Base-by-base conservation (phyloP, 441 rosid species). In the Syzygium syzygioides region DNA sequence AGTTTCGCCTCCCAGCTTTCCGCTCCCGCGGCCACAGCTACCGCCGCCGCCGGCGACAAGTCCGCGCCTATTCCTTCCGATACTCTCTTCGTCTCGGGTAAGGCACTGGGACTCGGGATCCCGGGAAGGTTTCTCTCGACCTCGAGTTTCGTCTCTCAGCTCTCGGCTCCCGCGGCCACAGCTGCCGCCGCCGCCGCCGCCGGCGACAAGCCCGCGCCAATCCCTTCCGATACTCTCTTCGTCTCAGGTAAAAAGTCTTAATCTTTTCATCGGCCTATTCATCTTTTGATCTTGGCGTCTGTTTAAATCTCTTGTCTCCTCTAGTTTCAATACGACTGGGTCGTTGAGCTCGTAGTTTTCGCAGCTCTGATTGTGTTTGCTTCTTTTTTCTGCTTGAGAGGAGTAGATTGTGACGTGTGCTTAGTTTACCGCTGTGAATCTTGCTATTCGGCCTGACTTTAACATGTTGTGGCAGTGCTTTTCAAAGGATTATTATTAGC, bases 161-260 rank as follows among this genome's bases (percentile, higher is more conserved):
- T 55, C 85, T 54, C 89, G 56, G 85, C 87, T 55, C 55, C 80
- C 5, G 13, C 56, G 19, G 87, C 87, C 7, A 62, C 90, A 1
- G 87, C 87, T 17, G 85, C 71, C 5, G 85, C 89, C 26, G 56
- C 79, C 59, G 54, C 87, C 53, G 85, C 66, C 30, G 86, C 90
- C 90, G 41, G 30, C n/a, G 66, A 88, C n/a, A 88, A 85, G 68
- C 90, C 90, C 30, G 85, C 68, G 45, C 85, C 90, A 66, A 66
- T 66, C 20, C 90, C 90, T 85, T 88, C 90, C 28, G 90, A 88
- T 6, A 88, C 90, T 56, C 90, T 88, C 85, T 88, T 88, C 53
- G 90, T 88, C n/a, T 88, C 90, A 28, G 90, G 90, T 85, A 68
- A 4, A 60, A 76, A 76, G 17, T 76, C 83, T 37, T 25, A 4